phyloP scores from a whole-genome alignment of 129 eudicot genomes.

The Artemisia tridentata region DNA sequence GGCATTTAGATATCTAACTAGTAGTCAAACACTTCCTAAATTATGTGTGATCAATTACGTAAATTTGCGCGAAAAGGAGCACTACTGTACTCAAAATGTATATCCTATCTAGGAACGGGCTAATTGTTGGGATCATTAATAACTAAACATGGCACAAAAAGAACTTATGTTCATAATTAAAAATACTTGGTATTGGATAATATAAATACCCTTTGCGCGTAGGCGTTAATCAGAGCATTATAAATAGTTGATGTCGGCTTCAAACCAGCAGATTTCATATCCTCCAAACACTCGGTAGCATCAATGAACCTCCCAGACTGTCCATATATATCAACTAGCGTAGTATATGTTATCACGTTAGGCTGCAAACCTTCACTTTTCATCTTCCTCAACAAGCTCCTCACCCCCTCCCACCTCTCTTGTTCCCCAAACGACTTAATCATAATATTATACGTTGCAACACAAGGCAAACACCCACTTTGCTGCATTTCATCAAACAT shows the following conservation, averaged over 20 bases:
- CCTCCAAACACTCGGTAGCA: slow-evolving; percentile 90
- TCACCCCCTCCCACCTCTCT: slow-evolving; percentile 84
- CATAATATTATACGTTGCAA: slow-evolving; percentile 84
- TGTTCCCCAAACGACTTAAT: slow-evolving; percentile 81
- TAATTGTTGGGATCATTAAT: slow-evolving; percentile 3
- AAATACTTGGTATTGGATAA: not conserved
- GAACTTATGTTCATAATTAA: not conserved
- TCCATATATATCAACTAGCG: slow-evolving; percentile 81
- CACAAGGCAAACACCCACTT: slow-evolving; percentile 77
- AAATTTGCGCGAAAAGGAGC: too few relatives aligned
- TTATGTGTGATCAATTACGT: too few relatives aligned
- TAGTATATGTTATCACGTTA: slow-evolving; percentile 81
- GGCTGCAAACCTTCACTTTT: slow-evolving; percentile 75
- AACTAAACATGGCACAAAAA: not conserved
- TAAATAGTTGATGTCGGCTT: slow-evolving; percentile 89
- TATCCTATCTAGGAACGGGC: not conserved
- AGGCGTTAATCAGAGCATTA: slow-evolving; percentile 97
- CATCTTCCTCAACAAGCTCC: slow-evolving; percentile 77
- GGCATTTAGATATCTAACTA: too few relatives aligned
- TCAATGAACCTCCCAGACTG: slow-evolving; percentile 79
- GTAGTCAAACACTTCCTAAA: too few relatives aligned
- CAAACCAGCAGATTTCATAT: slow-evolving; percentile 80
- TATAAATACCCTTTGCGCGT: slow-evolving; percentile 82
- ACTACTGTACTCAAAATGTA: not conserved
- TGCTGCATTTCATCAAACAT: slow-evolving; percentile 72